Evolutionary conservation across 805 yeast species (phyloP), one percentile per base, ranked within the genome.

Genomic region (Metschnikowia cubensis): DNA sequence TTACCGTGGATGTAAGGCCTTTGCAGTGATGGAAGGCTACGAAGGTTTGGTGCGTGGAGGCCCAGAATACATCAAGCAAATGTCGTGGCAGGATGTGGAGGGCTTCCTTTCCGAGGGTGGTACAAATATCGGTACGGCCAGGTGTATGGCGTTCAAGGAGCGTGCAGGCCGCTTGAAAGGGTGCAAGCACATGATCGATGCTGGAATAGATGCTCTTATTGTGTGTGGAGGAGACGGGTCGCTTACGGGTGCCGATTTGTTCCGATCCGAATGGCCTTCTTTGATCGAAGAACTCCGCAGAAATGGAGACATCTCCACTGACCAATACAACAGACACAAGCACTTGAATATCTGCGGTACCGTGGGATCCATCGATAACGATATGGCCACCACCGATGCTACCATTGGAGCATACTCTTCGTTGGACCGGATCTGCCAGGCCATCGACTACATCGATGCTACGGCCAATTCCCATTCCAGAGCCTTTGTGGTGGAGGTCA

Each of bases 181-280:
- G 35, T 84, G 87, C 49, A 73, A 77, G 58, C 83, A 86, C 66
- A 73, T 86, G 79, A 78, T 86, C 56, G 76, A 68, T 41, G 80
- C 83, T 32, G 91, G 91, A 49, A 85, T 86, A 50, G 90, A 86
- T 66, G 91, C 89, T 2, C 71, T 86, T 55, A 79, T 86, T 55
- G 91, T 86, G 17, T 84, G 89, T 68, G 92, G 92, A 57, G 92
- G 92, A 64, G 92, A 86, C 64, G 92, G 92, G 47, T 85, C 90
- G 1, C 73, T 86, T 55, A 86, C 92, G 2, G 92, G 92, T 55
- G 92, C 92, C 5, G 92, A 86, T 62, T 68, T 85, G 49, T 85
- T 86, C 67, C 76, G 92, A 63, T 60, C 77, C 13, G 91, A 86
- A 69, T 86, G 92, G 92, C 89, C 90, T 4, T 77, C 85, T 2